phyloP scores from a whole-genome alignment of 768 basidiomycete species.

The Collybia sordida region DNA sequence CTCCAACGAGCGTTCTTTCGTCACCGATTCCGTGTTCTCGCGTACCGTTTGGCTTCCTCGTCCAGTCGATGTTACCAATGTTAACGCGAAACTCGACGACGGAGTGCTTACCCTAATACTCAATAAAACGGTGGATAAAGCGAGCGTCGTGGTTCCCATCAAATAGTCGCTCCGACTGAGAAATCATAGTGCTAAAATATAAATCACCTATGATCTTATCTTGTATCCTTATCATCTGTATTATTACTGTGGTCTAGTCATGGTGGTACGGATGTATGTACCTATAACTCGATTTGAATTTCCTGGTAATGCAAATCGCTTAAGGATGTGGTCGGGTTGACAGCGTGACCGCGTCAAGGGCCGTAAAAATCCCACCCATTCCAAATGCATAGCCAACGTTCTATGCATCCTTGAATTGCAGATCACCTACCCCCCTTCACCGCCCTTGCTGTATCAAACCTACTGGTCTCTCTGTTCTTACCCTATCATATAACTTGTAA shows the following conservation, averaged over 20 bases:
- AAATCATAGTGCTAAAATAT: neutral
- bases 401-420: slow-evolving; percentile 13
- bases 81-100: slow-evolving; percentile 64
- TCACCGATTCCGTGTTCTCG: slow-evolving; percentile 54
- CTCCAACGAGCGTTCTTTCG: slow-evolving; percentile 60
- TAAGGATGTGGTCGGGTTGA: neutral
- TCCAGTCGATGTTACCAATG: slow-evolving; percentile 54
- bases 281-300: no score
- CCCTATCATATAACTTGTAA: neutral
- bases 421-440: neutral
- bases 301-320: neutral
- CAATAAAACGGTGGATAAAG: slow-evolving; percentile 61
- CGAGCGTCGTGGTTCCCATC: slow-evolving; percentile 46
- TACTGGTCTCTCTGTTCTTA: neutral
- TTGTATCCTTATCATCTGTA: neutral
- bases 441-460: no score
- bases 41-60: slow-evolving; percentile 74
- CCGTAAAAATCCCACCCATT: slow-evolving; percentile 3
- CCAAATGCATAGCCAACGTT: slow-evolving; percentile 9
- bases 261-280: neutral
- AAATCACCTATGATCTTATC: neutral
- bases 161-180: slow-evolving; percentile 18
- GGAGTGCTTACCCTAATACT: slow-evolving; percentile 67
- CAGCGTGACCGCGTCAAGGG: slow-evolving; percentile 1
- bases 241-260: neutral